Conservation (phyloP, 2,329 filamentous ascomycete genomes). For the Samsoniella hepiali region DNA sequence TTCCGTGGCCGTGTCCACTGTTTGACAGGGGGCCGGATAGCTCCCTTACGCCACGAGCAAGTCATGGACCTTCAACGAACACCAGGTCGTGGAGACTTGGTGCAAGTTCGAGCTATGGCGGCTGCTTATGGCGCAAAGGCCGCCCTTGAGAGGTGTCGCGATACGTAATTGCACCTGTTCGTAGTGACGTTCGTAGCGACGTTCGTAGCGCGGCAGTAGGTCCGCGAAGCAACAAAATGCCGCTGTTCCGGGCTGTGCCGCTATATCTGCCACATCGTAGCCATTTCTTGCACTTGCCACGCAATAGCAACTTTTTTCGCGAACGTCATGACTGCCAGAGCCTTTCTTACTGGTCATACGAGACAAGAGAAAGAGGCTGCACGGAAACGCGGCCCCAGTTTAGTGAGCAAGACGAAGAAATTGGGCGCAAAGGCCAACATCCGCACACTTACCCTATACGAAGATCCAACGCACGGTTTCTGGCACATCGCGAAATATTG, state of each 20-base stretch:
- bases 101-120: too few species aligned
- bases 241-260: neutral
- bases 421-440: neutral
- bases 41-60: too few species aligned
- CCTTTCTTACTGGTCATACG: neutral
- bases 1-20: neutral
- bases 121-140: too few species aligned
- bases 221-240: too few species aligned
- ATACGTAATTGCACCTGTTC: too few species aligned
- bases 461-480: neutral
- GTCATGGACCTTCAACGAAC: too few species aligned
- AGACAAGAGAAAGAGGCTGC: neutral
- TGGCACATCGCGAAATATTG: neutral
- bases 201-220: neutral
- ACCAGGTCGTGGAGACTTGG: too few species aligned
- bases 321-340: neutral
- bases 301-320: neutral
- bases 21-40: neutral
- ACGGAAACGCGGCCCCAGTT: neutral
- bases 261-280: neutral
- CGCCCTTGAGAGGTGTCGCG: too few species aligned
- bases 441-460: neutral
- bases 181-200: neutral
- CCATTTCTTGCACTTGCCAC: neutral
- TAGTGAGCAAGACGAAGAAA: neutral